phyloP scores from a whole-genome alignment of 306 rosid species.

The Quercus alba region DNA sequence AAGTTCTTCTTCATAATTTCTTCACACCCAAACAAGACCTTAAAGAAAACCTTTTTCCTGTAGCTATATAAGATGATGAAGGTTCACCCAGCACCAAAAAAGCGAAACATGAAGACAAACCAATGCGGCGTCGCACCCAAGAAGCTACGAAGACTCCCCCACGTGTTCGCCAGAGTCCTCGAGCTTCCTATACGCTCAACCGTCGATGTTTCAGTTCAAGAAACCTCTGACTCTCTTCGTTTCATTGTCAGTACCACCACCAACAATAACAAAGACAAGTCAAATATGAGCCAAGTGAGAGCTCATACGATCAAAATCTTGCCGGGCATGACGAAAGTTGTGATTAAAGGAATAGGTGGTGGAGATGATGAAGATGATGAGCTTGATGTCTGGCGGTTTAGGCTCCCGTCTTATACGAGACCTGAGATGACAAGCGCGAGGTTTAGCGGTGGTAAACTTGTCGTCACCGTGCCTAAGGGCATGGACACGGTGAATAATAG shows the following conservation, averaged over 20 bases:
- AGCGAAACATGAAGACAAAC: conserved; percentile 20
- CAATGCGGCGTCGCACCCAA: conserved; percentile 33
- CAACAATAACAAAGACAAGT: neutral
- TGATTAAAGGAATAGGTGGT: conserved; percentile 31
- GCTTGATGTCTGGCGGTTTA: conserved; percentile 40
- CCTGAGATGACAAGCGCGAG: conserved; percentile 49
- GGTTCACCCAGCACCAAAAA: conserved; percentile 20
- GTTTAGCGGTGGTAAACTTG: conserved; percentile 37
- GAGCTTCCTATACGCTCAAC: conserved; percentile 48
- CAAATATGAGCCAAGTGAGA: conserved; percentile 13
- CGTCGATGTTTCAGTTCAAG: conserved; percentile 48
- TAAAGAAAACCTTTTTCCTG: too few species aligned
- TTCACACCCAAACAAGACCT: neutral
- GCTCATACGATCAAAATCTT: conserved; percentile 43
- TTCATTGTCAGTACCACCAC: conserved; percentile 23
- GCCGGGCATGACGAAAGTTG: conserved; percentile 47
- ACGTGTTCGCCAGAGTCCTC: conserved; percentile 45
- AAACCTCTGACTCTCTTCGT: conserved; percentile 37
- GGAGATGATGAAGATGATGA: conserved; percentile 17
- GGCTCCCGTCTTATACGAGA: conserved; percentile 42
- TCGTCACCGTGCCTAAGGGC: conserved; percentile 55
- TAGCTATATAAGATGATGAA: conserved; percentile 27
- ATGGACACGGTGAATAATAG: neutral
- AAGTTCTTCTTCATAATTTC: neutral
- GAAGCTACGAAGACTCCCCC: conserved; percentile 54